Evolutionary conservation across 208 protist species (phyloP).

Genomic region (Leishmania martiniquensis): DNA sequence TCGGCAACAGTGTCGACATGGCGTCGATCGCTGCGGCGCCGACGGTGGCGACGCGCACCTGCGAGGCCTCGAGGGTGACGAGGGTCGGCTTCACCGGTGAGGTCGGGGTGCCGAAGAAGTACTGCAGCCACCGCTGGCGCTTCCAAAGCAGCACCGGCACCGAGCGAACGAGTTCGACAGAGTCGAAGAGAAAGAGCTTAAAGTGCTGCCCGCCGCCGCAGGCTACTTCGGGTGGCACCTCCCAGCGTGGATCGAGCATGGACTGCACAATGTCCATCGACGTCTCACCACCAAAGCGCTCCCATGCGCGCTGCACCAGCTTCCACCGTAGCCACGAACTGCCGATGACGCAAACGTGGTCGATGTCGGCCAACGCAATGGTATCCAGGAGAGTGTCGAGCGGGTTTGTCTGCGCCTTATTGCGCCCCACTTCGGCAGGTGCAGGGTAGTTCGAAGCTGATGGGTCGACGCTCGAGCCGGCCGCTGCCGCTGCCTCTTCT

Average conservation of each 20-base stretch:
- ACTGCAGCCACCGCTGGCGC: slow-evolving; percentile 62
- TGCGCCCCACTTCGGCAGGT: background rate
- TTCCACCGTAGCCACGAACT: slow-evolving; percentile 76
- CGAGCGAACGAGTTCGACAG: slow-evolving; percentile 27
- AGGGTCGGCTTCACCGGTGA: slow-evolving; percentile 49
- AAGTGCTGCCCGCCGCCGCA: slow-evolving; percentile 38
- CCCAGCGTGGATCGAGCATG: slow-evolving; percentile 22
- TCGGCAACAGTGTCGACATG: slow-evolving; percentile 69
- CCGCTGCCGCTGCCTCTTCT: slow-evolving; percentile 20
- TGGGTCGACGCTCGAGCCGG: slow-evolving; percentile 1
- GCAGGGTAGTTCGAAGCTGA: background rate
- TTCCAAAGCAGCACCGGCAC: slow-evolving; percentile 20
- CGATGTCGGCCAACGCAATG: slow-evolving; percentile 53
- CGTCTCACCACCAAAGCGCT: slow-evolving; percentile 27
- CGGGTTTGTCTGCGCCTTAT: slow-evolving; percentile 34
- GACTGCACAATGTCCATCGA: slow-evolving; percentile 14
- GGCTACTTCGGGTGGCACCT: slow-evolving; percentile 28
- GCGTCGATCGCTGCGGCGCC: slow-evolving; percentile 40
- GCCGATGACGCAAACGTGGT: slow-evolving; percentile 69
- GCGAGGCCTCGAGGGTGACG: slow-evolving; percentile 35
- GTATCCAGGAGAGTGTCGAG: slow-evolving; percentile 62
- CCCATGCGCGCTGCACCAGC: slow-evolving; percentile 53
- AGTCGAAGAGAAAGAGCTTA: slow-evolving; percentile 58
- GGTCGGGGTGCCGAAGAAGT: slow-evolving; percentile 66
- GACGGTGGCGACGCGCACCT: slow-evolving; percentile 49